Base-by-base conservation (phyloP, 2,329 filamentous ascomycete species). In the Calonectria pseudoreteaudii region DNA sequence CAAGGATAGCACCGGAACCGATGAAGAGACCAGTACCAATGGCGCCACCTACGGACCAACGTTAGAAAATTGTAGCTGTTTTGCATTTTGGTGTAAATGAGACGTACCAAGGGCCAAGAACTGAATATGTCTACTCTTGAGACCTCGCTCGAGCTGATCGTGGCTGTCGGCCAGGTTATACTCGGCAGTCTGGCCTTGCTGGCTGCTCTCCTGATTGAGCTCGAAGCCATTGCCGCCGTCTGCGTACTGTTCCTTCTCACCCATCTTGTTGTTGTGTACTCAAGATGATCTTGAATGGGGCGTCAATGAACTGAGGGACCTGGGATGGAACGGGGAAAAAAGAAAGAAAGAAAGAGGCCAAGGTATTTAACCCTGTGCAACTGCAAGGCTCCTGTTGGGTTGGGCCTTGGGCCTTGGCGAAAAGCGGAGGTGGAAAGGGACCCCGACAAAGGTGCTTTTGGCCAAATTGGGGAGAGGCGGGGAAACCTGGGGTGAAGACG, bases 21-120 rank as follows among this genome's bases (percentile, higher is more conserved):
- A 93, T 87, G 81, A 93, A 93, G 38, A 93, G 87, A 80, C 91
- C 91, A 4, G 91, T 93, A 73, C 91, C 91, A 78, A 93, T 92
- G 47, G 89, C 90, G 76, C 89, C 89, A 64, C 83, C 83, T 76
- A 31, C 58, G 14, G 31, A 47, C 13, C 34, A 58, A 26, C 11
- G 50, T 70, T 38, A 73, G 56, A 38, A 13, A 53, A 30, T 41
- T 41, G 30, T 23, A 2, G 13, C 26, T 23, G 26, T 31, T 20
- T 26, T 71, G 58, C 11, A 73, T 60, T 47, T 41, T 26, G 10
- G n/a, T 26, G 30, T 14, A 30, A 50, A 20, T n/a, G 14, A 14
- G 9, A 72, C 77, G 28, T 84, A 80, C 88, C 88, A 18, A 92
- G 84, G 28, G 90, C 90, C 47, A 92, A 84, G 82, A 92, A 91